phyloP scores from a whole-genome alignment of 805 yeast species.

The Saturnispora ahearnii region DNA sequence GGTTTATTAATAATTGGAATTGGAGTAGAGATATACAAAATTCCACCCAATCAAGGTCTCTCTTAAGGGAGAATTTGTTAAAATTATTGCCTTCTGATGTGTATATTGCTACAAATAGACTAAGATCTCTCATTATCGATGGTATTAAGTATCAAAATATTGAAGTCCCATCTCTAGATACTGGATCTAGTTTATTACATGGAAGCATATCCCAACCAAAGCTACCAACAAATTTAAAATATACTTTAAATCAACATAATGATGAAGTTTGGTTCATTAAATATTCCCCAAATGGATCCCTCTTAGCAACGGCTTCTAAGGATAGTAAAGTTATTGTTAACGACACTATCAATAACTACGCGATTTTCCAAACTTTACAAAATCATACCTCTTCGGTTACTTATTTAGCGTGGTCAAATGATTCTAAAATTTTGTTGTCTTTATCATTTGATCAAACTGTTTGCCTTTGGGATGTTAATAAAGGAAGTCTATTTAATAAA shows the following conservation, averaged over 20 bases:
- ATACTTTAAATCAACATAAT: conserved; percentile 42
- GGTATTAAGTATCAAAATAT: conserved; percentile 39
- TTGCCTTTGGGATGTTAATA: conserved; percentile 31
- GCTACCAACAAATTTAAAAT: conserved; percentile 38
- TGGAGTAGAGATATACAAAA: conserved; percentile 1
- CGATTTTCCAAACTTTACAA: conserved; percentile 29
- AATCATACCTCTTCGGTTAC: conserved; percentile 49
- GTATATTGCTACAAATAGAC: conserved; percentile 40
- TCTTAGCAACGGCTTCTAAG: conserved; percentile 66
- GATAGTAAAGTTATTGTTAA: conserved; percentile 59
- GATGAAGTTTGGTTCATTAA: conserved; percentile 81
- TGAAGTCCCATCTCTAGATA: conserved; percentile 17
- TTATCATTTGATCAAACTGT: conserved; percentile 67
- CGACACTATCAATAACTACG: conserved; percentile 45
- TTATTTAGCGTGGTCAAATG: conserved; percentile 68
- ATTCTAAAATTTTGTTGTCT: conserved; percentile 56
- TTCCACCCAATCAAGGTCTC: conserved; percentile 27
- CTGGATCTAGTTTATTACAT: conserved; percentile 13
- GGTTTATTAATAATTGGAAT: conserved; percentile 1
- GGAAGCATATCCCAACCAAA: neutral
- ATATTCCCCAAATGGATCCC: conserved; percentile 70
- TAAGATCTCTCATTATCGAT: conserved; percentile 42
- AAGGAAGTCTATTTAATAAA: neutral
- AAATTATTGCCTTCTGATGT: conserved; percentile 39
- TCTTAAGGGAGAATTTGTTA: conserved; percentile 35